Base-by-base conservation (phyloP, 441 rosid genomes). In the Populus tomentosa region DNA sequence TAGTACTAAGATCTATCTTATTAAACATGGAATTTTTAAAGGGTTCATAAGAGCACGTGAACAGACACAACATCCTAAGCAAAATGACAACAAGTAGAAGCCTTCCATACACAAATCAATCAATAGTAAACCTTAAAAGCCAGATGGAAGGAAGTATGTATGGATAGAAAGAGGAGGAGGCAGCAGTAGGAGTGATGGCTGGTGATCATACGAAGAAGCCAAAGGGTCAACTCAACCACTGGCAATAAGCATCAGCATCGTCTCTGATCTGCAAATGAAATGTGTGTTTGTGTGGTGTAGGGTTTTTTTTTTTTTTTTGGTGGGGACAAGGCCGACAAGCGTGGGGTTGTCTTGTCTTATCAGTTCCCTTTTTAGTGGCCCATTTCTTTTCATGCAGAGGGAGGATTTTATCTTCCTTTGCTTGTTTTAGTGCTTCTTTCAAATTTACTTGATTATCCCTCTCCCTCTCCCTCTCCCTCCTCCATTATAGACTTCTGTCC, bases 261-360 rank as follows among this genome's bases (percentile, higher is more conserved):
- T 50, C 56, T 50, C 56, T 50, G 56, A 50, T 24, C 62, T 26
- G 53, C 42, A 26, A 74, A 40, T 11, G 61, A 63, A 68, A 77
- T 50, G 56, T 46, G 56, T 46, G 56, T 46, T 14, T 46, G 56
- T 46, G 56, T 50, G 56, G 56, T 50, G 56, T 50, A 50, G 56
- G 32, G 32, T 28, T 30, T 30, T 30, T 30, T 30, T 30, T 28
- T 30, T 30, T 30, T 30, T 30, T 30, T 38, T 38, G 46, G 63
- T 69, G 56, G 18, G 64, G 23, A 13, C 36, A 64, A 20, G 26
- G 10, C 79, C 79, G 86, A 83, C 86, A 80, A 83, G 83, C 86
- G 70, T 72, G 86, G 81, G 81, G 76, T 56, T 78, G 83, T 77
- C 76, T 80, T 75, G 86, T 83, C 86, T 61, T 75, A 18, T 83